Base-by-base conservation (phyloP, 495 filamentous ascomycete species). In the Penicillium dipodomyicola region DNA sequence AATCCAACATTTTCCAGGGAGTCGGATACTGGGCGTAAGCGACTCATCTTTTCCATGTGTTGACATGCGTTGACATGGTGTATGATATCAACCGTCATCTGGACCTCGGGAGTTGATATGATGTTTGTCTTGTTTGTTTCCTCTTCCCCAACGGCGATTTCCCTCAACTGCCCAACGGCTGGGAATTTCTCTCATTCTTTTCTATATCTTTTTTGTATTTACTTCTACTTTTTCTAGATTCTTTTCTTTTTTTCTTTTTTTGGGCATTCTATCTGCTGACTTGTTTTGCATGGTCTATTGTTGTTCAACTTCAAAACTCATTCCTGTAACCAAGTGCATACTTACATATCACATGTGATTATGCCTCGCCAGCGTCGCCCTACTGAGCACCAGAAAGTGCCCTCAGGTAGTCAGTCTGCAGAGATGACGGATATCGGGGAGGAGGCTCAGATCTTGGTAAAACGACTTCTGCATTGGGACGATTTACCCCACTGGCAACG, bases 1-100 rank as follows among this genome's bases (percentile, higher is more conserved):
- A 95, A 79, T 3, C 92, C 92, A 55, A 91, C 87, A 39, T 75
- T 76, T 56, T 91, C 87, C 30, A 96, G 76, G 14, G 88, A 82
- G 68, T 96, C 92, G 22, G 83, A 78, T 46, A 84, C 80, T 5
- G 87, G 83, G 68, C 87, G 91, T 50, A 96, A 72, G 51, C 92
- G 85, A 60, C 82, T 86, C 77, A 84, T 67, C 17, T 62, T 59
- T 50, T 47, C 55, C 22, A 51, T 52, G 32, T 62, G 50, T 37
- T 62, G 59, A 52, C 56, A 67, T 68, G 52, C 59, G 41, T 19
- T 56, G 55, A 59, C 41, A 56, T 54, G 52, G 41, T 25, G 5
- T 39, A 39, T 39, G 35, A 32, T 29, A 39, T 39, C 35, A 37
- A 22, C 25, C 22, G 48, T 50, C 23, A 23, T 23, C 5, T 47